Conservation (phyloP, 192 early-diverging fungal species). For the Chytriomyces sp. region DNA sequence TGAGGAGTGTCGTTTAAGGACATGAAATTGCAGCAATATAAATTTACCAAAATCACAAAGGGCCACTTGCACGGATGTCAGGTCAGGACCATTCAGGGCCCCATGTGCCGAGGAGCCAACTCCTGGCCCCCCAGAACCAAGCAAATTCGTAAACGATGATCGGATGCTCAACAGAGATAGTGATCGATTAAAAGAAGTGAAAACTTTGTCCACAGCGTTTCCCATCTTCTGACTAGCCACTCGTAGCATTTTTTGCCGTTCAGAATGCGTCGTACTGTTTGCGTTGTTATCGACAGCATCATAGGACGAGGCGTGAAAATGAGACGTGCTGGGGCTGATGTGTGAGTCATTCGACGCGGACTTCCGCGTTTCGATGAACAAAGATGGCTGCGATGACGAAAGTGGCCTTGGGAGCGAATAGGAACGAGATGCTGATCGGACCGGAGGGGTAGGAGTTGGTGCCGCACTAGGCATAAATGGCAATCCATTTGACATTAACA, state of each 20-base stretch:
- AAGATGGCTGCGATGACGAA: neutral
- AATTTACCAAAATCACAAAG: constrained; percentile 3
- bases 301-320: neutral
- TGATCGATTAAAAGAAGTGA: constrained; percentile 13
- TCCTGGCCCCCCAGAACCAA: neutral
- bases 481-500: too few relatives aligned
- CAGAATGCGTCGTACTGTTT: too few relatives aligned
- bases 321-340: neutral
- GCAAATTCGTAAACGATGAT: neutral
- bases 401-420: neutral
- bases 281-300: too few relatives aligned
- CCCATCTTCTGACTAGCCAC: constrained; percentile 14
- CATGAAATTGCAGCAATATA: neutral
- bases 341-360: neutral
- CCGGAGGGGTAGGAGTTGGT: too few relatives aligned
- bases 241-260: constrained; percentile 13
- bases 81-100: neutral
- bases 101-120: neutral
- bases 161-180: constrained; percentile 10
- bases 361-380: neutral
- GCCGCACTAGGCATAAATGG: too few relatives aligned
- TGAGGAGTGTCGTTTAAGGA: neutral
- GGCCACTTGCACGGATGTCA: neutral
- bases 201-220: constrained; percentile 17
- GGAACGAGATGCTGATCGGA: neutral